Percentiles rank a stretch among this genome's conserved stretches.
Evolutionary conservation across 2,329 filamentous ascomycete species (phyloP).

Genomic region (Trichophyton equinum): DNA sequence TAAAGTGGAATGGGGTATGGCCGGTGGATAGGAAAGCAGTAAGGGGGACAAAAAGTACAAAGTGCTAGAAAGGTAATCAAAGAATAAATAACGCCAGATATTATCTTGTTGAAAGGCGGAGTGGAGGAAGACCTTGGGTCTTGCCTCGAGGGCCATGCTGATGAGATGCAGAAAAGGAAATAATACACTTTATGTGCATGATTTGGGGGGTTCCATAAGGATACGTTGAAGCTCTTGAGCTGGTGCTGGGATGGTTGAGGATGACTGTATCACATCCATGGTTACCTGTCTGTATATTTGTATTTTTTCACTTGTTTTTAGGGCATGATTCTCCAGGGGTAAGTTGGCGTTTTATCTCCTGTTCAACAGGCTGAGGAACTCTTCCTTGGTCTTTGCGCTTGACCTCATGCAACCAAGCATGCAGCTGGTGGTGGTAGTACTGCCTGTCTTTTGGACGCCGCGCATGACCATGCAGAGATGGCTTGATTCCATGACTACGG

Average conservation of each 20-base stretch:
- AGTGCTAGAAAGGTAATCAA: background rate
- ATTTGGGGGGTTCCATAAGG: background rate
- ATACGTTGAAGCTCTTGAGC: background rate
- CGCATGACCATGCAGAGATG: slow-evolving; percentile 99
- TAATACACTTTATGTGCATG: background rate
- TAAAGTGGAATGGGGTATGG: background rate
- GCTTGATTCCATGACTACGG: slow-evolving; percentile 92
- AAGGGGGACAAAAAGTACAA: background rate
- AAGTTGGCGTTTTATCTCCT: slow-evolving; percentile 24
- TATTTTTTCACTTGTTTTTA: background rate
- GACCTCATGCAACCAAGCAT: slow-evolving; percentile 93
- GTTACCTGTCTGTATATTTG: background rate
- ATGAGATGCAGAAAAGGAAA: background rate
- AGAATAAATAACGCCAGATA: slow-evolving; percentile 7
- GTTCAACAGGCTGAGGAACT: slow-evolving; percentile 77
- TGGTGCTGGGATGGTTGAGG: background rate
- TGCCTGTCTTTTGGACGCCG: slow-evolving; percentile 83
- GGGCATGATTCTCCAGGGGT: background rate
- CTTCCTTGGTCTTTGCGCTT: slow-evolving; percentile 85
- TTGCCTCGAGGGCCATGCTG: background rate
- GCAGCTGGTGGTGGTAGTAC: slow-evolving; percentile 86
- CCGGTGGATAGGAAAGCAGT: background rate
- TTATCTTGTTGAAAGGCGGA: slow-evolving; percentile 13
- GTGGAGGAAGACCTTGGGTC: background rate
- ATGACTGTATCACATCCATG: slow-evolving; percentile 3